A percentile compares a stretch with the other conserved stretches of the same genome.
phyloP scores from a whole-genome alignment of 1,284 basidiomycete genomes.

The Microbotryomycetes sp. region DNA sequence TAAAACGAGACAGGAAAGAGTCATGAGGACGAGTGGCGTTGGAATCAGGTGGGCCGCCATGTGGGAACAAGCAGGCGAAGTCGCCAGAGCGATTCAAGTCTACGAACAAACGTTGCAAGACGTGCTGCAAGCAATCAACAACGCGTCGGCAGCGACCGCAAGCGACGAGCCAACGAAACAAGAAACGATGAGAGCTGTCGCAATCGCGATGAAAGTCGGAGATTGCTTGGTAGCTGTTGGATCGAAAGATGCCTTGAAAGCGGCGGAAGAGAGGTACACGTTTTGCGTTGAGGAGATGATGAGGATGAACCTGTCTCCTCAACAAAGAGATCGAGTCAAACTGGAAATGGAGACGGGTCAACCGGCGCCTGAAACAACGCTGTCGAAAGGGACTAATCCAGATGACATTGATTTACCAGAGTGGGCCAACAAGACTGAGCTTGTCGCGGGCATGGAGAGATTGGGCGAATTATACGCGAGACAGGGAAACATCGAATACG shows the following conservation, averaged over 20 bases:
- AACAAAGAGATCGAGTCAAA: constrained; percentile 17
- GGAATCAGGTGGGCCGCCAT: constrained; percentile 26
- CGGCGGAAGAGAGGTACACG: constrained; percentile 27
- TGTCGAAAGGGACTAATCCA: neutral
- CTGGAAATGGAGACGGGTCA: neutral
- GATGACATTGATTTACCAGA: constrained; percentile 12
- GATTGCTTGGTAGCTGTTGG: constrained; percentile 18
- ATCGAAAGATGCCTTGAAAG: constrained; percentile 2
- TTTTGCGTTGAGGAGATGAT: constrained; percentile 29
- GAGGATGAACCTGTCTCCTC: constrained; percentile 18
- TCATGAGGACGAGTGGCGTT: constrained; percentile 23
- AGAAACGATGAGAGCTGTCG: constrained; percentile 16
- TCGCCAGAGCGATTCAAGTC: constrained; percentile 18
- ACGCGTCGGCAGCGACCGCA: no score
- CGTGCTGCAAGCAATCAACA: constrained; percentile 5
- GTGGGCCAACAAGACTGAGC: constrained; percentile 23
- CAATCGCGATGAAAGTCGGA: constrained; percentile 28
- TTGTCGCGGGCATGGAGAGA: constrained; percentile 28
- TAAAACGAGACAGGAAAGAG: constrained; percentile 1
- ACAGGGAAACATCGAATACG: constrained; percentile 24
- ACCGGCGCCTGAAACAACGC: neutral
- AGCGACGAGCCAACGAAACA: neutral
- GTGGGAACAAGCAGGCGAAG: constrained; percentile 26
- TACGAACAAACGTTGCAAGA: constrained; percentile 25
- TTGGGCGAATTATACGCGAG: constrained; percentile 28